A percentile compares a stretch with the other conserved stretches of the same genome.
Conservation (phyloP, 1,139 yeast species). For the Hyphopichia burtonii region DNA sequence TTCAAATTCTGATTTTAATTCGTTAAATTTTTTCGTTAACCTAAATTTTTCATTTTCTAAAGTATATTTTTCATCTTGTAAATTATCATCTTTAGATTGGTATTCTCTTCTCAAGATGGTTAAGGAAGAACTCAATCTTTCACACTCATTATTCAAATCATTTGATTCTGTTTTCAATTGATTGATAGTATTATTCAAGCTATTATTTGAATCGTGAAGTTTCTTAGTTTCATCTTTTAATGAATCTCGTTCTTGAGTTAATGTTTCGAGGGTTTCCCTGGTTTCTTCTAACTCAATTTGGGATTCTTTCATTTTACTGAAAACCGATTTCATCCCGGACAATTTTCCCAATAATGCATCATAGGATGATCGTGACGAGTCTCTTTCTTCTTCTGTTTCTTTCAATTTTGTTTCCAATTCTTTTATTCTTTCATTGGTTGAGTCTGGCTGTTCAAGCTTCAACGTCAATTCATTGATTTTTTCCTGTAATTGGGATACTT, state of each 20-base stretch:
- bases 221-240: slow-evolving; percentile 14
- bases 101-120: slow-evolving; percentile 45
- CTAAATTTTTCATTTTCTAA: slow-evolving; percentile 38
- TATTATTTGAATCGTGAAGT: slow-evolving; percentile 10
- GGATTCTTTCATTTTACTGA: slow-evolving; percentile 72
- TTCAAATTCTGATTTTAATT: slow-evolving; percentile 39
- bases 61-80: slow-evolving; percentile 48
- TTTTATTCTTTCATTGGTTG: slow-evolving; percentile 3
- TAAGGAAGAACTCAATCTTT: slow-evolving; percentile 53
- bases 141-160: slow-evolving; percentile 66
- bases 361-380: slow-evolving; percentile 67
- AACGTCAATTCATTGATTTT: slow-evolving; percentile 19
- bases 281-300: slow-evolving; percentile 67
- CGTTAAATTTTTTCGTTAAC: slow-evolving; percentile 35
- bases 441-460: slow-evolving; percentile 14
- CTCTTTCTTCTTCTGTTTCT: slow-evolving; percentile 49
- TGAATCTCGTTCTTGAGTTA: slow-evolving; percentile 30
- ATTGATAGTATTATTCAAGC: slow-evolving; percentile 9
- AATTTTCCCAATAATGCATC: slow-evolving; percentile 72
- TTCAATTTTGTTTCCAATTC: slow-evolving; percentile 7
- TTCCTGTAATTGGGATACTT: slow-evolving; percentile 11
- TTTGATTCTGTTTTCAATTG: slow-evolving; percentile 51
- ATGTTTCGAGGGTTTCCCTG: slow-evolving; percentile 35
- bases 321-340: slow-evolving; percentile 76
- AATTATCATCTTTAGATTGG: slow-evolving; percentile 39